Evolutionary conservation across 441 rosid species (phyloP), one percentile per base, ranked within the genome.

Genomic region (Viola pubescens): DNA sequence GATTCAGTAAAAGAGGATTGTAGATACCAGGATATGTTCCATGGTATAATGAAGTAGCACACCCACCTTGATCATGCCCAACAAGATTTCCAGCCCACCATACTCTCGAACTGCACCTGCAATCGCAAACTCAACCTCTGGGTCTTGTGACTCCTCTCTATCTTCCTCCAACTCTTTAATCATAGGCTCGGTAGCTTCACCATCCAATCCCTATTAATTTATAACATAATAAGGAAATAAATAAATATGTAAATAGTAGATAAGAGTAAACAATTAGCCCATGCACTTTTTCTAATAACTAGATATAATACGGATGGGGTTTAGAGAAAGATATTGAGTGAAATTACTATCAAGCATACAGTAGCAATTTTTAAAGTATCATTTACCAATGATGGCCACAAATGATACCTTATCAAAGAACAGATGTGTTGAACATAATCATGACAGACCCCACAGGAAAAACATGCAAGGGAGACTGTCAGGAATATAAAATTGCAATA

Each of bases 131-230:
- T 95, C 98, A 56, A 92, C 76, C 81, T 92, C 99, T 34, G 99
- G 98, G 81, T 95, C 99, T 79, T 85, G 98, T 37, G 96, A 89
- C 66, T 95, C 99, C 73, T 92, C 99, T 78, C 97, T 92, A 72
- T 92, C 99, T 80, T 95, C 99, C 80, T 95, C 99, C 78, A 95
- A 70, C 67, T 95, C 97, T 81, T 95, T 90, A 67, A 95, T 92
- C 99, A 95, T 95, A 68, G 98, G 98, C 63, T 95, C 99, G 47
- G 99, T 92, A 61, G 98, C 99, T 84, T 95, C 99, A 72, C 99
- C 99, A 79, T 95, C 99, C 61, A 92, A 78, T 46, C 99, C 99
- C 99, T 92, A 14, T 5, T 5, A 58, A 37, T 38, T 4, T 52
- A 45, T 2, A 26, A 26, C 34, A 26, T 26, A 45, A 5, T 10